Percentiles rank a stretch among this genome's conserved stretches.
Evolutionary conservation across 2,329 filamentous ascomycete species (phyloP).

Genomic region (Colletotrichum lupini): DNA sequence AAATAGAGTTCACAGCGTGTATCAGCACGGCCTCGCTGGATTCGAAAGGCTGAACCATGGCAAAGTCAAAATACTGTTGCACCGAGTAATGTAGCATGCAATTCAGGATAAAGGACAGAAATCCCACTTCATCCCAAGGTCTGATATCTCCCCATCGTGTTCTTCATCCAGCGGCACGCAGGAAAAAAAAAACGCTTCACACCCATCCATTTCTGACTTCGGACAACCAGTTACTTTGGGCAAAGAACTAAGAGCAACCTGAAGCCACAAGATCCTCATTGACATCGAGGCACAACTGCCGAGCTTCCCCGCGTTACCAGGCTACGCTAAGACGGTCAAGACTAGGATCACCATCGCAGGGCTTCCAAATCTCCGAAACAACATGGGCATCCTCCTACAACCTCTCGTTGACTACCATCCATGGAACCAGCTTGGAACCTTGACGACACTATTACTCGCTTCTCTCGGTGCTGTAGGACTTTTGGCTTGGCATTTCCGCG

Average conservation of each 20-base stretch:
- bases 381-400: neutral
- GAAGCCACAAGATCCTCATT: too few relatives aligned
- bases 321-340: neutral
- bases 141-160: too few relatives aligned
- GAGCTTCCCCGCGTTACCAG: neutral
- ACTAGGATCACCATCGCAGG: neutral
- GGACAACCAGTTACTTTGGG: too few relatives aligned
- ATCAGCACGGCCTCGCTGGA: neutral
- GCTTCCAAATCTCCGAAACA: neutral
- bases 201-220: too few relatives aligned
- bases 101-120: neutral
- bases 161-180: too few relatives aligned
- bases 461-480: neutral
- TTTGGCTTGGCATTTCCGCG: conserved; percentile 3
- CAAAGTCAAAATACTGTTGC: neutral
- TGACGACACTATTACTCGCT: neutral
- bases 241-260: too few relatives aligned
- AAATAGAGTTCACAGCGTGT: neutral
- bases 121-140: too few relatives aligned
- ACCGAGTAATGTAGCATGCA: neutral
- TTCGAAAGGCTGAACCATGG: neutral
- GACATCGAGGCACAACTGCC: neutral
- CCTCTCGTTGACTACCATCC: neutral
- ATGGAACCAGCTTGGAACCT: neutral
- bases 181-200: too few relatives aligned